phyloP scores from a whole-genome alignment of 2,329 filamentous ascomycete species.

The Botryotinia convoluta region DNA sequence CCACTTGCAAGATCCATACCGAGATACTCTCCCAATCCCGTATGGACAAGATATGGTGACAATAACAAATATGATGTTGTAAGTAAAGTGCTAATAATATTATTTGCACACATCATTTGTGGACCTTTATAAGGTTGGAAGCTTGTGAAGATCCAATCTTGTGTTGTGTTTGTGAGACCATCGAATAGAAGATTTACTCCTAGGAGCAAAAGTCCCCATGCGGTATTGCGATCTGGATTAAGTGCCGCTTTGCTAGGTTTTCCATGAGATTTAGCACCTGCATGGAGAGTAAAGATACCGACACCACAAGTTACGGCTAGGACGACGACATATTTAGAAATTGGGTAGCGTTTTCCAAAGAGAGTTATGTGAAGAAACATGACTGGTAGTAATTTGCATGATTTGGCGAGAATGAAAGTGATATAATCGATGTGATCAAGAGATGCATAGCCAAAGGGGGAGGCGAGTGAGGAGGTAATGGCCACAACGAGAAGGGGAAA shows the following conservation, averaged over 20 bases:
- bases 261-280: slow-evolving; percentile 60
- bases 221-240: slow-evolving; percentile 56
- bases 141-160: slow-evolving; percentile 85
- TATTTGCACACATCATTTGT: slow-evolving; percentile 99
- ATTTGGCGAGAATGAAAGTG: slow-evolving; percentile 95
- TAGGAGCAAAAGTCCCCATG: slow-evolving; percentile 80
- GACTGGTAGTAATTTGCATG: slow-evolving; percentile 97
- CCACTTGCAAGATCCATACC: slow-evolving; percentile 60
- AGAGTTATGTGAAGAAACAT: slow-evolving; percentile 95
- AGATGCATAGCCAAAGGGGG: slow-evolving; percentile 92
- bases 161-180: slow-evolving; percentile 91
- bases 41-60: slow-evolving; percentile 75
- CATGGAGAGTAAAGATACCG: slow-evolving; percentile 89
- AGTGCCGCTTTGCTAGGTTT: slow-evolving; percentile 42
- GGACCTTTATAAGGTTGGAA: slow-evolving; percentile 83
- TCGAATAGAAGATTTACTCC: slow-evolving; percentile 91
- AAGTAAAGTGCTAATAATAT: slow-evolving; percentile 77
- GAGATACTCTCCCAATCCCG: slow-evolving; percentile 60
- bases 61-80: slow-evolving; percentile 74
- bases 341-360: slow-evolving; percentile 82
- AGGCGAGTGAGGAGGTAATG: slow-evolving; percentile 81
- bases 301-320: slow-evolving; percentile 88
- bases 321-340: slow-evolving; percentile 96
- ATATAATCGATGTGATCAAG: slow-evolving; percentile 96
- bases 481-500: slow-evolving; percentile 80